phyloP scores from a whole-genome alignment of 2,329 filamentous ascomycete genomes.

The Thermomyces lanuginosus region DNA sequence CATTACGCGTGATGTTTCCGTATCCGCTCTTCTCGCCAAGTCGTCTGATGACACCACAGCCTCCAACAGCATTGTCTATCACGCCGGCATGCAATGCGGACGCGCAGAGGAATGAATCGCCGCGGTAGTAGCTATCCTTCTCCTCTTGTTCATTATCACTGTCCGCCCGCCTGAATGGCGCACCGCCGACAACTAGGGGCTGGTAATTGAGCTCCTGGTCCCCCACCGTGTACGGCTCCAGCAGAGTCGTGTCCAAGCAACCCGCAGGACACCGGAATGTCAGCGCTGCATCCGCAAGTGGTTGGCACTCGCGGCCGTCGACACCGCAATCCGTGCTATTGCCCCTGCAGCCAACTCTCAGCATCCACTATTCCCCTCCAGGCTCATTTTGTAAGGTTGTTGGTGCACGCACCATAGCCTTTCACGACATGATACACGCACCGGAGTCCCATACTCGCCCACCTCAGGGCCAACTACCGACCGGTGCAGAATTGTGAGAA shows the following conservation, averaged over 20 bases:
- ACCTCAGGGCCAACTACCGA: slow-evolving; percentile 17
- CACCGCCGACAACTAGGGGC: slow-evolving; percentile 39
- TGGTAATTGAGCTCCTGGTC: slow-evolving; percentile 38
- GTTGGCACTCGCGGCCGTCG: slow-evolving; percentile 40
- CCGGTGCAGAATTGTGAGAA: slow-evolving; percentile 16
- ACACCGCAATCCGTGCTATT: slow-evolving; percentile 35
- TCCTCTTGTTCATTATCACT: slow-evolving; percentile 21
- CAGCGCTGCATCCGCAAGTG: slow-evolving; percentile 38
- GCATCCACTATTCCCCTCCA: background rate
- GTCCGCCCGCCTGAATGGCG: too few species aligned
- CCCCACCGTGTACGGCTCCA: slow-evolving; percentile 43
- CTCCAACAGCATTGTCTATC: slow-evolving; percentile 37
- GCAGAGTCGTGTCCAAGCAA: slow-evolving; percentile 35
- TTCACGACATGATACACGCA: slow-evolving; percentile 19
- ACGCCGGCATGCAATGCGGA: slow-evolving; percentile 45
- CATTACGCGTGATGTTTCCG: slow-evolving; percentile 29
- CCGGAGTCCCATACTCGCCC: slow-evolving; percentile 18
- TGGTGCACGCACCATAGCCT: slow-evolving; percentile 20
- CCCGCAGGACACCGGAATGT: slow-evolving; percentile 44
- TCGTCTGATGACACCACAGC: slow-evolving; percentile 40
- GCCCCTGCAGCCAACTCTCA: slow-evolving; percentile 9
- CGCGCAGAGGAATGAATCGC: slow-evolving; percentile 45
- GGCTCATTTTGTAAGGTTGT: background rate
- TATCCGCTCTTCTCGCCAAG: slow-evolving; percentile 36
- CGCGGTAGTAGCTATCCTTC: slow-evolving; percentile 40